Conservation (phyloP, 2,329 filamentous ascomycete genomes). For the Pseudogymnoascus sp. region DNA sequence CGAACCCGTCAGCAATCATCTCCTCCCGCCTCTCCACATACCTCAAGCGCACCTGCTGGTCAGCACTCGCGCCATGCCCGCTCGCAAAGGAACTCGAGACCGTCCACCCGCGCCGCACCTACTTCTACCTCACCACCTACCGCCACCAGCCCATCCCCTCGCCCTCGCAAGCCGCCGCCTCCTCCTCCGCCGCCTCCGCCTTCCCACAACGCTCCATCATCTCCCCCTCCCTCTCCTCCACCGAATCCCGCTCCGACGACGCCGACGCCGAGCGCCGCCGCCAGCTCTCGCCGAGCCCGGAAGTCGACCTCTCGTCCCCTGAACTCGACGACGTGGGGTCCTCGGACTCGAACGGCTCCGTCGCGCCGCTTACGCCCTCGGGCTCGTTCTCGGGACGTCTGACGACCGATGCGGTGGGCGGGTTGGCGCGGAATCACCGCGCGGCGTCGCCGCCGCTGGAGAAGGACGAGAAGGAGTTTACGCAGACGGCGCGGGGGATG, state of each 20-base stretch:
- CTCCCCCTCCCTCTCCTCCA: constrained; percentile 74
- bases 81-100: constrained; percentile 88
- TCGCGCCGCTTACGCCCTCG: constrained; percentile 52
- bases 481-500: constrained; percentile 83
- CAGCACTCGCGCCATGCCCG: constrained; percentile 69
- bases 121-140: constrained; percentile 90
- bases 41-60: constrained; percentile 79
- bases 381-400: constrained; percentile 50
- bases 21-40: constrained; percentile 86
- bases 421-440: constrained; percentile 51
- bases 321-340: constrained; percentile 72
- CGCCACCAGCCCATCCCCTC: constrained; percentile 75
- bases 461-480: constrained; percentile 94
- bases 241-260: constrained; percentile 62
- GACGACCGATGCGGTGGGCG: constrained; percentile 30
- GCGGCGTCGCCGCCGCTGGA: constrained; percentile 84
- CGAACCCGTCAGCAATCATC: constrained; percentile 90
- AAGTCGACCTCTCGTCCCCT: constrained; percentile 81
- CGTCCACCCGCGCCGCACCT: constrained; percentile 87
- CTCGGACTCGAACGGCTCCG: constrained; percentile 50
- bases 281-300: constrained; percentile 81
- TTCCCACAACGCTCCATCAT: constrained; percentile 55
- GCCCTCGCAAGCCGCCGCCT: constrained; percentile 42
- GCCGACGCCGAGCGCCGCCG: constrained; percentile 56
- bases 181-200: constrained; percentile 30